Base-by-base conservation (phyloP, 805 yeast genomes). In the Saccharomycopsis javanensis region DNA sequence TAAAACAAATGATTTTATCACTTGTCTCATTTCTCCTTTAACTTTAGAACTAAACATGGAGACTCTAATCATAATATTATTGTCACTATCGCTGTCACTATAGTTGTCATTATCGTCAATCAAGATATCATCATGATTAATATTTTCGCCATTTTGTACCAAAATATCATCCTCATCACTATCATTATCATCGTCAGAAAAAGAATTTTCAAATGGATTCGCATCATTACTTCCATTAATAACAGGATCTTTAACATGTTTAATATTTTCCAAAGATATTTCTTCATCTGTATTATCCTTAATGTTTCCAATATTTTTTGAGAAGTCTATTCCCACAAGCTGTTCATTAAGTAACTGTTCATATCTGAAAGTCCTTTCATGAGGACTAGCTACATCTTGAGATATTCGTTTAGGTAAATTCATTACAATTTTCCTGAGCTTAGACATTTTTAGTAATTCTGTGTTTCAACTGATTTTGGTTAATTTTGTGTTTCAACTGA, bases 31-130 rank as follows among this genome's bases (percentile, higher is more conserved):
- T 31, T 59, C 54, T 13, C 27, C 27, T 18, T 46, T 38, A 48
- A 59, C 34, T 33, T 52, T 57, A 16, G 57, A 37, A 31, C 59
- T 55, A 38, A 59, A 59, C 33, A 58, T 52, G 16, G 55, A 37
- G 3, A 58, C 57, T 45, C 53, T 58, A 4, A 42, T 42, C 18
- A 42, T 42, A 13, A 42, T 42, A 23, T 42, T 42, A n/a, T 25
- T 23, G 15, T 42, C 48, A 25, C 15, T 25, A 20, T 20, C 48
- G 15, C 15, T 20, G n/a, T 42, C 48, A 20, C 23, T 13, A 33
- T 28, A 33, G 27, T 52, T 10, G 28, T 42, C 35, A 56, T n/a
- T 16, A 13, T 51, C 45, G 34, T 34, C 51, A 42, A 42, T 20
- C 18, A 42, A 20, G 18, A 42, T 31, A 8, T 53, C 42, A 27